Conservation (phyloP, 805 yeast genomes). For the Schwanniomyces pseudopolymorphus region DNA sequence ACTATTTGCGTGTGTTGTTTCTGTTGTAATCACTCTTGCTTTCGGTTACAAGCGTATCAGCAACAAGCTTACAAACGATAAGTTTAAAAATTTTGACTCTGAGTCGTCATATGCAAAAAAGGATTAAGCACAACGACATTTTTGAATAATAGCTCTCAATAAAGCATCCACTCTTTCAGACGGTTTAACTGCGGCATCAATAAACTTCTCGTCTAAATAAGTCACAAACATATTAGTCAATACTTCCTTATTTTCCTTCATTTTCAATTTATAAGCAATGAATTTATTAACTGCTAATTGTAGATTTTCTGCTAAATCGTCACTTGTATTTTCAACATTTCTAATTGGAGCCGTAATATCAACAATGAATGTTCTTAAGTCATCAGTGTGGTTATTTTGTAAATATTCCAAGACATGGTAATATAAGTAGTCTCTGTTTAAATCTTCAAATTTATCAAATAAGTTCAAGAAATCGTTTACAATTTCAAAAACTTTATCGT, state of each 20-base stretch:
- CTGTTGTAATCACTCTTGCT: constrained; percentile 22
- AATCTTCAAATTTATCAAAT: constrained; percentile 67
- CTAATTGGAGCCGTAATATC: constrained; percentile 72
- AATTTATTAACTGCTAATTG: constrained; percentile 72
- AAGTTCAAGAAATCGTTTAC: constrained; percentile 47
- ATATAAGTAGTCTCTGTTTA: constrained; percentile 67
- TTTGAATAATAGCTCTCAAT: constrained; percentile 40
- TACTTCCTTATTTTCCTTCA: constrained; percentile 25
- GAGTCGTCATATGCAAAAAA: constrained; percentile 21
- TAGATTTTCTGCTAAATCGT: constrained; percentile 55
- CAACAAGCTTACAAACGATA: constrained; percentile 13
- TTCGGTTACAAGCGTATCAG: constrained; percentile 23
- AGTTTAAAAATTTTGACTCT: constrained; percentile 20
- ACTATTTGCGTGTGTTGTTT: constrained; percentile 17
- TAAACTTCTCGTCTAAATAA: constrained; percentile 24
- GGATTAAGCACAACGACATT: constrained; percentile 28
- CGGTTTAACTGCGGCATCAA: constrained; percentile 15
- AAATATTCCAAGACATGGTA: constrained; percentile 62
- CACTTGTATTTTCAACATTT: constrained; percentile 37
- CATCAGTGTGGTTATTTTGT: constrained; percentile 39
- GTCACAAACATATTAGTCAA: constrained; percentile 30
- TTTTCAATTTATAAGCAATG: constrained; percentile 54
- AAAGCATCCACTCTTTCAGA: constrained; percentile 29
- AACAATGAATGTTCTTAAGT: constrained; percentile 41
- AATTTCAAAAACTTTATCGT: constrained; percentile 41